phyloP scores from a whole-genome alignment of 164 flowering plant species.

The Protea cynaroides region DNA sequence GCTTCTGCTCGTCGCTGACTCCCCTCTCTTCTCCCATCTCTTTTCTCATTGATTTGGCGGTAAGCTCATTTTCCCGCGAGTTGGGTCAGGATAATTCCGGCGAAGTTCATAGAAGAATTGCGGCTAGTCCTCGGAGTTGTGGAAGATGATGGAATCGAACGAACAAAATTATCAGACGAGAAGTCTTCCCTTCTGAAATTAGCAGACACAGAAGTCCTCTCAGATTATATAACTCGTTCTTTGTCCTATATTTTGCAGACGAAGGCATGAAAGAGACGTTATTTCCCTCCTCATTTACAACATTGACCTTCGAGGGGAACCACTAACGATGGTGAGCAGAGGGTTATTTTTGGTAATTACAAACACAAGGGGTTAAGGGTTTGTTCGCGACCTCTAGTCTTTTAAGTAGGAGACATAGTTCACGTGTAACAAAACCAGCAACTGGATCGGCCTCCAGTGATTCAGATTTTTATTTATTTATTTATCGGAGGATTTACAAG shows the following conservation, averaged over 20 bases:
- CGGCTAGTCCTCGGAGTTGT: not conserved
- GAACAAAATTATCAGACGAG: not conserved
- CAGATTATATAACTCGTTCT: not conserved
- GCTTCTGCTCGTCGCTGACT: conserved; percentile 5
- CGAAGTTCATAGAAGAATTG: not conserved
- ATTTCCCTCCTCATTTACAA: conserved; percentile 15
- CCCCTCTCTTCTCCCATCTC: conserved; percentile 34
- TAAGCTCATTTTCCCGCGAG: conserved; percentile 19
- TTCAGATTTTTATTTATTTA: too few relatives aligned
- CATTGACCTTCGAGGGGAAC: conserved; percentile 12
- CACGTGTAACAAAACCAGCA: too few relatives aligned
- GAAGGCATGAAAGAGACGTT: conserved; percentile 8
- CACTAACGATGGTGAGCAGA: conserved; percentile 5
- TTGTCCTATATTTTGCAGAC: conserved; percentile 12
- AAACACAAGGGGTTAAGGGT: not conserved
- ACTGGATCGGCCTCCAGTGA: too few relatives aligned
- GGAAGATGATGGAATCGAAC: conserved; percentile 1
- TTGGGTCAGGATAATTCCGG: conserved; percentile 6
- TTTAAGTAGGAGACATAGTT: too few relatives aligned
- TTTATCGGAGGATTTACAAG: too few relatives aligned
- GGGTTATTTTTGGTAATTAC: conserved; percentile 1
- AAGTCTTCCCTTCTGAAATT: not conserved
- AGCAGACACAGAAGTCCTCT: not conserved
- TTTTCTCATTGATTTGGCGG: conserved; percentile 9
- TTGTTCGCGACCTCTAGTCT: not conserved